Conservation (phyloP, 768 basidiomycete genomes). For the Boletales sp. region DNA sequence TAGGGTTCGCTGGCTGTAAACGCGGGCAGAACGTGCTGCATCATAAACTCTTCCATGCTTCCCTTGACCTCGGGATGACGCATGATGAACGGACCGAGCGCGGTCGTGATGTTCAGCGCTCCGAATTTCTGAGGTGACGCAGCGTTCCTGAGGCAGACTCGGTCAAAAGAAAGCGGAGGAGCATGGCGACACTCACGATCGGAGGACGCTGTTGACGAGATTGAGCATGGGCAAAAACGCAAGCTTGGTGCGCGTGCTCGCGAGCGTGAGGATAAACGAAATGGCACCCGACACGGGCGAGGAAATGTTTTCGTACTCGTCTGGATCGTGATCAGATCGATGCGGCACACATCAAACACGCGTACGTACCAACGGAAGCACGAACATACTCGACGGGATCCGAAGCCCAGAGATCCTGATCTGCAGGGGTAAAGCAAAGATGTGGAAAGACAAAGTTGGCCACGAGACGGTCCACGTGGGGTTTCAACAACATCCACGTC, state of each 20-base stretch:
- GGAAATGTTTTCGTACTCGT: slow-evolving; percentile 77
- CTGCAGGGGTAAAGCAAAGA: slow-evolving; percentile 69
- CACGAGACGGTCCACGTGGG: slow-evolving; percentile 76
- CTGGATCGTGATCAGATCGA: slow-evolving; percentile 34
- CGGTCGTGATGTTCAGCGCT: slow-evolving; percentile 78
- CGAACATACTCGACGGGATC: slow-evolving; percentile 85
- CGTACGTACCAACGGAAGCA: slow-evolving; percentile 59
- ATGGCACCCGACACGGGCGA: slow-evolving; percentile 78
- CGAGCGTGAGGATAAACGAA: slow-evolving; percentile 74
- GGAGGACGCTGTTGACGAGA: slow-evolving; percentile 73
- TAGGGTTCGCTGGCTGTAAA: slow-evolving; percentile 66
- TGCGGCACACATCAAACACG: background rate
- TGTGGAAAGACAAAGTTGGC: slow-evolving; percentile 83
- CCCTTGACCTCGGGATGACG: slow-evolving; percentile 76
- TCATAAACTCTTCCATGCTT: slow-evolving; percentile 74
- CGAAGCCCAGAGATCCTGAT: slow-evolving; percentile 68
- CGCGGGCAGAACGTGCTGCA: slow-evolving; percentile 71
- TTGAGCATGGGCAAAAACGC: slow-evolving; percentile 77
- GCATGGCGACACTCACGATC: slow-evolving; percentile 54
- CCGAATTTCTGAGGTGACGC: slow-evolving; percentile 71
- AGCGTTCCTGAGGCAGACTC: slow-evolving; percentile 36
- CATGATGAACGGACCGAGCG: slow-evolving; percentile 77
- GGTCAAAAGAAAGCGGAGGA: no score
- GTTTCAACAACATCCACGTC: slow-evolving; percentile 87
- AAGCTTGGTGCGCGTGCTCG: slow-evolving; percentile 76